phyloP scores from a whole-genome alignment of 2,329 filamentous ascomycete species.

The Didymella glomerata region DNA sequence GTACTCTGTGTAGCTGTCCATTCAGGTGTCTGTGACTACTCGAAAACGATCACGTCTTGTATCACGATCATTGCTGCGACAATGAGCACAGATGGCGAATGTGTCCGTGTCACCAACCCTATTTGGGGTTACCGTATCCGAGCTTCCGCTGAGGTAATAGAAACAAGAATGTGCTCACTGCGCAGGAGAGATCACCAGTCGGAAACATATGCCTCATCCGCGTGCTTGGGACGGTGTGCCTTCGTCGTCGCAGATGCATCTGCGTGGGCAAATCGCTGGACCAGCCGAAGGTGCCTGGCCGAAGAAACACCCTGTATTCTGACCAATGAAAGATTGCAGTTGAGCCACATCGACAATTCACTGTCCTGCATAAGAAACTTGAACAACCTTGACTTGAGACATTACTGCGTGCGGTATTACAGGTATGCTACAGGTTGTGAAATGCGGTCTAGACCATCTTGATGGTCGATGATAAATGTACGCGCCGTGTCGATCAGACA shows the following conservation, averaged over 20 bases:
- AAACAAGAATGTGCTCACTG: slow-evolving; percentile 32
- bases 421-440: slow-evolving; percentile 26
- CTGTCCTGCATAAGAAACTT: slow-evolving; percentile 22
- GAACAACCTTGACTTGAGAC: slow-evolving; percentile 26
- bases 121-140: slow-evolving; percentile 26
- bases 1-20: slow-evolving; percentile 25
- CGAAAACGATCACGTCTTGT: slow-evolving; percentile 26
- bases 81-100: slow-evolving; percentile 34
- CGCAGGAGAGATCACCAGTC: slow-evolving; percentile 32
- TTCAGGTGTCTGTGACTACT: slow-evolving; percentile 34
- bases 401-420: slow-evolving; percentile 30
- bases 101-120: slow-evolving; percentile 23
- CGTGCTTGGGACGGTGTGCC: slow-evolving; percentile 9
- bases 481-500: slow-evolving; percentile 30
- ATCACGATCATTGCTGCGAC: slow-evolving; percentile 29
- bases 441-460: slow-evolving; percentile 31
- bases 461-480: slow-evolving; percentile 21
- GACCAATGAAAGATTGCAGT: slow-evolving; percentile 32
- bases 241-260: slow-evolving; percentile 27
- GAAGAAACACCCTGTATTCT: slow-evolving; percentile 8
- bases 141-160: slow-evolving; percentile 34
- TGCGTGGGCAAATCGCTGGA: slow-evolving; percentile 17
- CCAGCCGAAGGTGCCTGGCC: slow-evolving; percentile 7
- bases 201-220: slow-evolving; percentile 21
- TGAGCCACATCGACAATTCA: slow-evolving; percentile 31